phyloP scores from a whole-genome alignment of 352 stramenopile genomes.

The Saprolegnia parasitica region DNA sequence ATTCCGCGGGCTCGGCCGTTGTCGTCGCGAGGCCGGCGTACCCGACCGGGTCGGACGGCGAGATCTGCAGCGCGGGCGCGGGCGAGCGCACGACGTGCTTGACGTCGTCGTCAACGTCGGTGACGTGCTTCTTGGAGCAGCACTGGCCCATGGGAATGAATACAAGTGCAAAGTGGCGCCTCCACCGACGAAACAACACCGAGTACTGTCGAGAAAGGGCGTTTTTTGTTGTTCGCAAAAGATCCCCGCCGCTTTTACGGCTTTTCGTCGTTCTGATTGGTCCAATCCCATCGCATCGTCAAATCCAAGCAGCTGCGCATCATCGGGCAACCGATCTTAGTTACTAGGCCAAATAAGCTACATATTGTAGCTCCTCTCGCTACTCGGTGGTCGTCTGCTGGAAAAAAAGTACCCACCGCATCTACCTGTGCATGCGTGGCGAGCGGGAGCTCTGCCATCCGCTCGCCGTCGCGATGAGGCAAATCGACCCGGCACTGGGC shows the following conservation, averaged over 20 bases:
- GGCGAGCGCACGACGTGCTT: neutral
- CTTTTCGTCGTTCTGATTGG: neutral
- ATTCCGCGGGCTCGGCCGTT: neutral
- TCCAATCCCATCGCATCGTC: neutral
- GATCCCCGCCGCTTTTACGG: neutral
- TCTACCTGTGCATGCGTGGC: no score
- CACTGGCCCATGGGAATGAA: constrained; percentile 15
- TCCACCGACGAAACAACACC: neutral
- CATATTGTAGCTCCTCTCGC: no score
- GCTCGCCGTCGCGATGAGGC: no score
- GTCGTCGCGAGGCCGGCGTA: neutral
- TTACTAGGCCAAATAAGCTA: no score
- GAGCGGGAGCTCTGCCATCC: no score
- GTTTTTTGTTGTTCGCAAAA: constrained; percentile 4
- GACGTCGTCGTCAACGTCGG: neutral
- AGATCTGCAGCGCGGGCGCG: neutral
- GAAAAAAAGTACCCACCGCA: no score
- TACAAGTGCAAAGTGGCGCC: neutral
- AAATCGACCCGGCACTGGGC: no score
- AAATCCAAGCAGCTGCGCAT: no score
- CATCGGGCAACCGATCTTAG: no score
- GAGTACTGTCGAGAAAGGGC: neutral
- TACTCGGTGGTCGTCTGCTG: no score
- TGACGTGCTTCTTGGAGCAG: constrained; percentile 19
- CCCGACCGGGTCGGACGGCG: neutral